Evolutionary conservation across 805 yeast genomes (phyloP).

Genomic region (Ogataea ganodermae): DNA sequence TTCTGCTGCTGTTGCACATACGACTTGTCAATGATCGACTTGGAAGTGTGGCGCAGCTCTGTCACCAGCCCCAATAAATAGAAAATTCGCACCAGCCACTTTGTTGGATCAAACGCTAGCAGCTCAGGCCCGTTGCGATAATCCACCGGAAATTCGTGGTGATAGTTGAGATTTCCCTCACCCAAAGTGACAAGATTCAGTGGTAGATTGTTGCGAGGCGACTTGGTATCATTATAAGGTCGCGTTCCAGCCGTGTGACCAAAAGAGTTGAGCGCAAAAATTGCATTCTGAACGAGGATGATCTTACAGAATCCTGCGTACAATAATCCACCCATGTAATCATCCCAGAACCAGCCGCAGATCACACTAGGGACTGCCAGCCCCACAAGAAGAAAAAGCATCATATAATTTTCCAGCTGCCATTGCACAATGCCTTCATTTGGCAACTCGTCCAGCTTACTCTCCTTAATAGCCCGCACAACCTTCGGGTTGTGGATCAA

Average conservation of each 20-base stretch:
- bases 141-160: slow-evolving; percentile 93
- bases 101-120: slow-evolving; percentile 86
- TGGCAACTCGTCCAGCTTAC: slow-evolving; percentile 63
- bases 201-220: slow-evolving; percentile 68
- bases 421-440: slow-evolving; percentile 55
- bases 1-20: slow-evolving; percentile 81
- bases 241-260: slow-evolving; percentile 79
- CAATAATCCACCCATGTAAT: slow-evolving; percentile 72
- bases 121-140: slow-evolving; percentile 72
- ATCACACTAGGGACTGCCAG: slow-evolving; percentile 65
- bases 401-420: slow-evolving; percentile 73
- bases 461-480: slow-evolving; percentile 39
- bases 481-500: slow-evolving; percentile 63
- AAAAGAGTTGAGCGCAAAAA: slow-evolving; percentile 75
- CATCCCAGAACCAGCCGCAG: slow-evolving; percentile 70
- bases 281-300: slow-evolving; percentile 74
- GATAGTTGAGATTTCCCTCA: slow-evolving; percentile 90
- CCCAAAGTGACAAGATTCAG: slow-evolving; percentile 76
- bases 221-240: slow-evolving; percentile 72
- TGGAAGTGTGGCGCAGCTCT: slow-evolving; percentile 56
- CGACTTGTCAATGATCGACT: slow-evolving; percentile 67
- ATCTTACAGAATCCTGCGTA: slow-evolving; percentile 78
- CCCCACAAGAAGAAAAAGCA: slow-evolving; percentile 46
- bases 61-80: slow-evolving; percentile 58
- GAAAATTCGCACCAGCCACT: slow-evolving; percentile 62